phyloP scores from a whole-genome alignment of 148 eudicot genomes.

The Bassia scoparia region DNA sequence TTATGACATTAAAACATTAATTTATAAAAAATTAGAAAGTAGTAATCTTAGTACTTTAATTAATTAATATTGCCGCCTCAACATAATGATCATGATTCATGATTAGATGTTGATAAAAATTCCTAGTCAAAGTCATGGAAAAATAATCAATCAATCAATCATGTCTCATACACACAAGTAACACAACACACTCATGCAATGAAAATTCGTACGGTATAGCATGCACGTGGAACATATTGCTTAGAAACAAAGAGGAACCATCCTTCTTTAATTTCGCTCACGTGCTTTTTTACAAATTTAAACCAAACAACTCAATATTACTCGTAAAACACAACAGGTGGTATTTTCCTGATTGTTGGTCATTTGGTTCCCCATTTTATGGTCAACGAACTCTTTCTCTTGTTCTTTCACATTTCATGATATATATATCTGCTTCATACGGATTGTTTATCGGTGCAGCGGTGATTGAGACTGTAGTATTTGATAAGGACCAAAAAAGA shows the following conservation, averaged over 20 bases:
- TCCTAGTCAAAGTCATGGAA: slow-evolving; percentile 17
- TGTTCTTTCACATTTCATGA: slow-evolving; percentile 16
- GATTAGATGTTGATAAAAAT: background rate
- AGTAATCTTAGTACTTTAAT: background rate
- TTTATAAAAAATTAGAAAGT: no score
- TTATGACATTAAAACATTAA: no score
- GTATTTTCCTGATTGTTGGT: slow-evolving; percentile 23
- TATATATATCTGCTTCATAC: no score
- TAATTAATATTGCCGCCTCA: slow-evolving; percentile 10
- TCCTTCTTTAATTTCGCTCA: slow-evolving; percentile 23
- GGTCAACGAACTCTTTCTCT: slow-evolving; percentile 22
- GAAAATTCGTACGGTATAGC: slow-evolving; percentile 30
- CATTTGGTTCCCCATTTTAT: slow-evolving; percentile 28
- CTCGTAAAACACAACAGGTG: no score
- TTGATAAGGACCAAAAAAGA: no score
- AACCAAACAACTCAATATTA: no score
- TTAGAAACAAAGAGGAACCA: slow-evolving; percentile 18
- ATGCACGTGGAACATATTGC: slow-evolving; percentile 31
- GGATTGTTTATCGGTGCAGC: no score
- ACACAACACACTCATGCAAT: no score
- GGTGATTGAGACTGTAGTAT: no score
- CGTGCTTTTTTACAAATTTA: slow-evolving; percentile 24
- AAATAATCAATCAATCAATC: background rate
- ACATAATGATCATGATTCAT: background rate
- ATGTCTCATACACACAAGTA: no score